Evolutionary conservation across 1,139 yeast genomes (phyloP), one percentile per base, ranked within the genome.

Genomic region (Pichia cactophila): DNA sequence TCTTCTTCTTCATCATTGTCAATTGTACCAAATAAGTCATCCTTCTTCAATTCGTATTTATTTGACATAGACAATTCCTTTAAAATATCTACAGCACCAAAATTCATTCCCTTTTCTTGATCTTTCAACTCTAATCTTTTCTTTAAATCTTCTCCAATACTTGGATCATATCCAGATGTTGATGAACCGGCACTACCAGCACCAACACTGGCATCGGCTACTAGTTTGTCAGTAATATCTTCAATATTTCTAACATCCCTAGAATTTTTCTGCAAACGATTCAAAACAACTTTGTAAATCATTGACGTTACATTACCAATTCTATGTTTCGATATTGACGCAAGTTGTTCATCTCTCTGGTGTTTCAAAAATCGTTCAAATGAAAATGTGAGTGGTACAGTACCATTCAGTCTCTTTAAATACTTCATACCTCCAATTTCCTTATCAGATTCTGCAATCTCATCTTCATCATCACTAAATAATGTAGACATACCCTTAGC

Each of bases 301-400:
- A 73, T 69, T 0, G 95, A 76, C 0, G 94, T 73, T 3, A 84
- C 66, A 12, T 74, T 66, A 7, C 98, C 98, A 43, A 89, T 68
- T 52, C 90, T 74, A 45, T 84, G 81, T 40, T 74, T 73, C 20
- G 84, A 86, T 47, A 86, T 73, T 41, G 77, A 77, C 1, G 73
- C 78, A 31, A 92, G 72, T 54, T 85, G 85, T 41, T 70, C 67
- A 16, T 85, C 75, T 55, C 97, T 75, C 59, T 83, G 73, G 42
- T 78, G 69, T 58, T 88, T 83, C 51, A 85, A 73, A 60, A 78
- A 88, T 56, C 95, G 72, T 35, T 78, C 75, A 51, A 85, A 72
- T 59, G 83, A 83, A 58, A 89, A 74, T 1, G 82, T 71, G 14
- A 89, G 68, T 1, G 84, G 76, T 11, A 83, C 64, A 17, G 69